phyloP scores from a whole-genome alignment of 228 moss, liverwort and hornwort species.

The Sphagnum fallax region DNA sequence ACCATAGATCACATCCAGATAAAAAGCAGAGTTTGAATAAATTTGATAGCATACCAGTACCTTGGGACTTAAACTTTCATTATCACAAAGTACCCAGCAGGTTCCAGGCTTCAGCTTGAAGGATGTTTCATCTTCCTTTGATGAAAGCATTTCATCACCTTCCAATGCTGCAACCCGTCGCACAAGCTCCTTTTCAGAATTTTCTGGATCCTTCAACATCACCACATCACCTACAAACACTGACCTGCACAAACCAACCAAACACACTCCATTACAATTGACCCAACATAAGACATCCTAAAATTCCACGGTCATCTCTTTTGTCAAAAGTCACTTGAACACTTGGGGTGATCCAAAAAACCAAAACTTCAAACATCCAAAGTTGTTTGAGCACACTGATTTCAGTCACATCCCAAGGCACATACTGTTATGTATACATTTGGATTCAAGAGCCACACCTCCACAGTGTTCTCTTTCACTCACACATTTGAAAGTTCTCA shows the following conservation, averaged over 20 bases:
- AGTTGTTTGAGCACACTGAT: too few relatives aligned
- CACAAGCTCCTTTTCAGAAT: conserved; percentile 70
- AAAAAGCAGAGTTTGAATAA: too few relatives aligned
- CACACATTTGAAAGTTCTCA: too few relatives aligned
- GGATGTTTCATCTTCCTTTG: conserved; percentile 56
- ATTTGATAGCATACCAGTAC: conserved; percentile 40
- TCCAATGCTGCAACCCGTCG: conserved; percentile 94
- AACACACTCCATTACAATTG: too few relatives aligned
- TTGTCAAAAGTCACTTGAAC: neutral
- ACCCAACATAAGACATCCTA: too few relatives aligned
- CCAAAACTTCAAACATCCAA: too few relatives aligned
- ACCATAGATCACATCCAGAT: too few relatives aligned
- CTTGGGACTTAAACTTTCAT: conserved; percentile 63
- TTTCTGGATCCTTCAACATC: conserved; percentile 86
- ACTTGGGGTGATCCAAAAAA: too few relatives aligned
- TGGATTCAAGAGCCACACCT: too few relatives aligned
- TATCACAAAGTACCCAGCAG: conserved; percentile 99
- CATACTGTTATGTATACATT: too few relatives aligned
- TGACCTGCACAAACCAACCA: conserved; percentile 48
- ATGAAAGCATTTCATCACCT: conserved; percentile 93
- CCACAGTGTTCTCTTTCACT: too few relatives aligned
- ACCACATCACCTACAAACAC: conserved; percentile 98
- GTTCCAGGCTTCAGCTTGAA: conserved; percentile 65
- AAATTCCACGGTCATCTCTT: neutral
- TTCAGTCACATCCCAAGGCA: too few relatives aligned